Percentiles rank a stretch among this genome's conserved stretches.
phyloP scores from a whole-genome alignment of 2,329 filamentous ascomycete species.

The Clonostachys solani region DNA sequence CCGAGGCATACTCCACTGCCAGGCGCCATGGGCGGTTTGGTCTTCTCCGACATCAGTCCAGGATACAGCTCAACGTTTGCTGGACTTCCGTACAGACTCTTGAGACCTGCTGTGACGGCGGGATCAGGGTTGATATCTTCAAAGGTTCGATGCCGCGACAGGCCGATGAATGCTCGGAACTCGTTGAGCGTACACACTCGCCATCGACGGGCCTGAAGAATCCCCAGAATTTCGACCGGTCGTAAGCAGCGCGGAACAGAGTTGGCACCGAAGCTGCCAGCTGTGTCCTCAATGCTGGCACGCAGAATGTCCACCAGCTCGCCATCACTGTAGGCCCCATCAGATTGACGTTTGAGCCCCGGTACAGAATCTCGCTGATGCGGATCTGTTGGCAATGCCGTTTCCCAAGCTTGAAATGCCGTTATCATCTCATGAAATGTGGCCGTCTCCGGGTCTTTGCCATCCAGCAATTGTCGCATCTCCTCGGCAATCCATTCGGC shows the following conservation, averaged over 20 bases:
- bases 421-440: slow-evolving; percentile 55
- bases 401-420: slow-evolving; percentile 60
- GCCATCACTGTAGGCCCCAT: slow-evolving; percentile 70
- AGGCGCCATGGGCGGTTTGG: slow-evolving; percentile 68
- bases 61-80: slow-evolving; percentile 80
- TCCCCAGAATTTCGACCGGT: slow-evolving; percentile 75
- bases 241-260: slow-evolving; percentile 72
- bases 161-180: slow-evolving; percentile 76
- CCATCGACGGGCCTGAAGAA: slow-evolving; percentile 73
- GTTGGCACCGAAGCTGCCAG: slow-evolving; percentile 65
- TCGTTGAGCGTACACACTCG: slow-evolving; percentile 76
- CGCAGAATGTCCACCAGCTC: slow-evolving; percentile 69
- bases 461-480: slow-evolving; percentile 54
- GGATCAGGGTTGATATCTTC: slow-evolving; percentile 82
- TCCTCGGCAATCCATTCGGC: slow-evolving; percentile 76
- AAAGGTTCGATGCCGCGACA: slow-evolving; percentile 72
- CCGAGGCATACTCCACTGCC: slow-evolving; percentile 73
- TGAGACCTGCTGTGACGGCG: slow-evolving; percentile 60
- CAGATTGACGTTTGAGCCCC: slow-evolving; percentile 55
- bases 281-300: slow-evolving; percentile 69
- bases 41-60: slow-evolving; percentile 71
- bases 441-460: slow-evolving; percentile 50
- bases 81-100: slow-evolving; percentile 69
- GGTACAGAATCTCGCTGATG: slow-evolving; percentile 62
- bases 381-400: slow-evolving; percentile 60